phyloP scores from a whole-genome alignment of 1,139 yeast species.

The Pichia norvegensis region DNA sequence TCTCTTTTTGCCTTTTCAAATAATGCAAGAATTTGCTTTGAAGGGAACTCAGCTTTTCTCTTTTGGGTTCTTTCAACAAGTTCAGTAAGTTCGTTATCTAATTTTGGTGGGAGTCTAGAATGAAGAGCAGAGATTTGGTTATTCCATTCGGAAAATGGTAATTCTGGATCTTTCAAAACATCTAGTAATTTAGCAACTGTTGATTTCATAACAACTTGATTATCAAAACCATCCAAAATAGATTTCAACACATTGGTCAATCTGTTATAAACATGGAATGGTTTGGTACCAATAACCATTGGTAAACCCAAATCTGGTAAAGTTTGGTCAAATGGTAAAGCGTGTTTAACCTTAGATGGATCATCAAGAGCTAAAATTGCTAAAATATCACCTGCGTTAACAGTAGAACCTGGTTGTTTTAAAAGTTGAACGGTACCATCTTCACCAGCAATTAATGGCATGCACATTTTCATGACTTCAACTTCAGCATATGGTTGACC shows the following conservation, averaged over 20 bases:
- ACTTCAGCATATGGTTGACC: slow-evolving; percentile 98
- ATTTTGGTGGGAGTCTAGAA: slow-evolving; percentile 73
- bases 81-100: slow-evolving; percentile 59
- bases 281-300: slow-evolving; percentile 71
- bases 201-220: slow-evolving; percentile 85
- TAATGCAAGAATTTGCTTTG: slow-evolving; percentile 64
- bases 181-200: slow-evolving; percentile 67
- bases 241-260: slow-evolving; percentile 57
- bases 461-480: slow-evolving; percentile 98
- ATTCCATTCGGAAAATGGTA: slow-evolving; percentile 92
- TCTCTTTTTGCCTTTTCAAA: slow-evolving; percentile 48
- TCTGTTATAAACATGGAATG: slow-evolving; percentile 64
- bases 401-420: slow-evolving; percentile 97
- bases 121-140: slow-evolving; percentile 83
- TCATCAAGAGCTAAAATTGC: slow-evolving; percentile 93
- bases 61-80: slow-evolving; percentile 61
- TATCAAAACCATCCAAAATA: slow-evolving; percentile 85
- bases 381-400: slow-evolving; percentile 91
- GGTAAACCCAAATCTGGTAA: slow-evolving; percentile 86
- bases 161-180: slow-evolving; percentile 65
- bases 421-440: slow-evolving; percentile 87
- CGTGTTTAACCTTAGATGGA: slow-evolving; percentile 95
- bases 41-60: slow-evolving; percentile 85
- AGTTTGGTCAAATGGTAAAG: slow-evolving; percentile 90
- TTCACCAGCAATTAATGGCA: slow-evolving; percentile 88